phyloP scores from a whole-genome alignment of 768 basidiomycete genomes.

The Rhizopogon vinicolor region DNA sequence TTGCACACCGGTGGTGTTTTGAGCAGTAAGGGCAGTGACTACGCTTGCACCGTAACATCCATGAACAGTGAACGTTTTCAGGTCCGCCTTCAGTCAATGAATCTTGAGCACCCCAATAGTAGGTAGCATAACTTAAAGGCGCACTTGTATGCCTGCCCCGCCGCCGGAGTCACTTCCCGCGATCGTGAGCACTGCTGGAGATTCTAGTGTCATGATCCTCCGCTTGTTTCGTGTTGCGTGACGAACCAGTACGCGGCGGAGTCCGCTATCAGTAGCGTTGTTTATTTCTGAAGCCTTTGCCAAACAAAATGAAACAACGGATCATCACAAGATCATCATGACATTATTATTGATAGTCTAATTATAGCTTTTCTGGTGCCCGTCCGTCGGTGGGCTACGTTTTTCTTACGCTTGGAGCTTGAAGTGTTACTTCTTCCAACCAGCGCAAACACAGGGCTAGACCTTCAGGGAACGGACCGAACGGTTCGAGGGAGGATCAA shows the following conservation, averaged over 20 bases:
- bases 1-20: conserved; percentile 85
- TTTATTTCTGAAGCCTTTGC: background rate
- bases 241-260: background rate
- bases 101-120: background rate
- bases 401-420: no score
- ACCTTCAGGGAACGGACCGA: no score
- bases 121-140: conserved; percentile 3
- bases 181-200: conserved; percentile 56
- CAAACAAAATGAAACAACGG: no score
- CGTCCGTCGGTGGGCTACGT: no score
- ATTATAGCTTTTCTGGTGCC: no score
- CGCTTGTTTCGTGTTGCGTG: no score
- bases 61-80: conserved; percentile 42
- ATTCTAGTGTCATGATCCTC: background rate
- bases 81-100: conserved; percentile 57
- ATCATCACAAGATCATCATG: no score
- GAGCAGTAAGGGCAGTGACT: conserved; percentile 83
- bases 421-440: no score
- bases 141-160: conserved; percentile 87
- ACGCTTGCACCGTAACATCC: conserved; percentile 43
- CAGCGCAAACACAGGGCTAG: no score
- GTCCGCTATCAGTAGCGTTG: background rate
- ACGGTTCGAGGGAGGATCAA: no score
- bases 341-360: no score
- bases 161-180: conserved; percentile 82